phyloP scores from a whole-genome alignment of 768 basidiomycete genomes.

The Gloeostereum incarnatum region DNA sequence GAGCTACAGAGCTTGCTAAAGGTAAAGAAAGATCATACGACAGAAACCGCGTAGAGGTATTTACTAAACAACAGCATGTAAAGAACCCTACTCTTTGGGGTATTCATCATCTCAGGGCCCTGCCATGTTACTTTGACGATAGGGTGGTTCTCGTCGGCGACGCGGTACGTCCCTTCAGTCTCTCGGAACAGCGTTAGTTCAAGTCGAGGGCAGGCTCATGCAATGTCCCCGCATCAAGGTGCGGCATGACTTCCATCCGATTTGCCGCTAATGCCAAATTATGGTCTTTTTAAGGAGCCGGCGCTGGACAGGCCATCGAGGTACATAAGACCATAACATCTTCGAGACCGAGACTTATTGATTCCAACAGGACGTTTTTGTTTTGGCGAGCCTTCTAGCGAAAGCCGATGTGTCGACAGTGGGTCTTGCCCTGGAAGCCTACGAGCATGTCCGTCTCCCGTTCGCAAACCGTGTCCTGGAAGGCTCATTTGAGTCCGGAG shows the following conservation, averaged over 20 bases:
- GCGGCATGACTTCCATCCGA: neutral
- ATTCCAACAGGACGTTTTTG: conserved; percentile 16
- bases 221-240: conserved; percentile 18
- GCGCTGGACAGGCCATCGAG: conserved; percentile 21
- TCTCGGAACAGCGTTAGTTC: conserved; percentile 13
- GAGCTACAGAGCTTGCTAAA: conserved; percentile 20
- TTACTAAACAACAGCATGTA: conserved; percentile 13
- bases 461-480: conserved; percentile 22
- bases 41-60: neutral
- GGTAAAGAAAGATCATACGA: conserved; percentile 11
- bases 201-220: conserved; percentile 14
- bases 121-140: conserved; percentile 25
- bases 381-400: conserved; percentile 14
- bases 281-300: conserved; percentile 8
- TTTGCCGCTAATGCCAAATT: neutral
- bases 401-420: conserved; percentile 9
- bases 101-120: conserved; percentile 21
- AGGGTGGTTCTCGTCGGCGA: conserved; percentile 35
- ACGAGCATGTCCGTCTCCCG: conserved; percentile 23
- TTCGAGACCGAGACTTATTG: neutral
- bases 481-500: conserved; percentile 22
- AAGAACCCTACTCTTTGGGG: conserved; percentile 27
- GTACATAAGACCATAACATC: conserved; percentile 2
- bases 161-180: conserved; percentile 20
- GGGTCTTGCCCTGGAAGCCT: conserved; percentile 22